A percentile compares a stretch with the other conserved stretches of the same genome.
These are phyloP conservation scores for Kluyveromyces siamensis DNA, from an alignment of 805 yeast genomes.

Conservation along the genomic window DNA sequence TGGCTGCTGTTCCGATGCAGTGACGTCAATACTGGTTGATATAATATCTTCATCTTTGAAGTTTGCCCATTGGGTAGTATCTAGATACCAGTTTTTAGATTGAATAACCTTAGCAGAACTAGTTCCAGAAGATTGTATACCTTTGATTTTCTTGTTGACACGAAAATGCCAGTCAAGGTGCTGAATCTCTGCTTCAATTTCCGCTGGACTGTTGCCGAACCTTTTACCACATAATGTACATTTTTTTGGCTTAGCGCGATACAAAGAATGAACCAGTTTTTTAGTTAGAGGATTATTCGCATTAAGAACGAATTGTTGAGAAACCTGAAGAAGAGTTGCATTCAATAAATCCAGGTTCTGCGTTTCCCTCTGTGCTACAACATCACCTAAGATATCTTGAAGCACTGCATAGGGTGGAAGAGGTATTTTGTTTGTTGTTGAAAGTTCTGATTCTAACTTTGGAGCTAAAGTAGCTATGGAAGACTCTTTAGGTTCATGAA, in stretches of 20 bases:
- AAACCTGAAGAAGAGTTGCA: constrained; percentile 22
- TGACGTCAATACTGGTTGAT: constrained; percentile 26
- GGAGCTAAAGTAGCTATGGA: constrained; percentile 22
- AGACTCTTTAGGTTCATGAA: constrained; percentile 19
- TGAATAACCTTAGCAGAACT: constrained; percentile 38
- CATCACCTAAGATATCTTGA: constrained; percentile 20
- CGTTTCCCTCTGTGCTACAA: constrained; percentile 25
- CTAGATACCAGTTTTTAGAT: constrained; percentile 75
- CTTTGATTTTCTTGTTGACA: constrained; percentile 62
- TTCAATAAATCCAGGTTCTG: constrained; percentile 22
- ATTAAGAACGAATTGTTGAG: constrained; percentile 26
- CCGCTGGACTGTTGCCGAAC: constrained; percentile 53
- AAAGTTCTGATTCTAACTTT: constrained; percentile 11
- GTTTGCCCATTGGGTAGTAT: constrained; percentile 59
- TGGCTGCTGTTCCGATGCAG: constrained; percentile 5
- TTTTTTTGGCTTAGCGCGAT: constrained; percentile 51
- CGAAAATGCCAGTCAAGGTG: constrained; percentile 97
- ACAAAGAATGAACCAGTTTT: constrained; percentile 22
- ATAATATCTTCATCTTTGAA: constrained; percentile 60
- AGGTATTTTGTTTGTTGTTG: constrained; percentile 5
- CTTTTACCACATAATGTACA: constrained; percentile 89
- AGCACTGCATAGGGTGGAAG: constrained; percentile 19
- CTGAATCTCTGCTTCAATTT: constrained; percentile 41
- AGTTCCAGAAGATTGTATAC: constrained; percentile 18
- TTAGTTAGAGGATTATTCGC: constrained; percentile 20